Base-by-base conservation (phyloP, 768 basidiomycete species). In the Trametes cubensis region DNA sequence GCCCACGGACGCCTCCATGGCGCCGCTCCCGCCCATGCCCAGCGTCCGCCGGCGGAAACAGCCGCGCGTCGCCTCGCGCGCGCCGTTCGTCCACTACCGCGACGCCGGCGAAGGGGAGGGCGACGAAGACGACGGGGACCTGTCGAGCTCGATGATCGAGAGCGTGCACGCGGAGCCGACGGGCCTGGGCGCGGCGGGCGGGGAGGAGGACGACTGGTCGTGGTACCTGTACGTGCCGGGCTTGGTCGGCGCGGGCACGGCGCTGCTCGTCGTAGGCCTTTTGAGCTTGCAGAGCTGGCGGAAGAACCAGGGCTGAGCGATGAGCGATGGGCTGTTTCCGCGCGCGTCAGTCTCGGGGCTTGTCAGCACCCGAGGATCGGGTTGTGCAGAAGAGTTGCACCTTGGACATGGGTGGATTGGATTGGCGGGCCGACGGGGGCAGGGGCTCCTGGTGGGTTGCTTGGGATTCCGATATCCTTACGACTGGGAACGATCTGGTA, bases 201-300 rank as follows among this genome's bases (percentile, higher is more conserved):
- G 67, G 52, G 83, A 85, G 21, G 85, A 87, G 39, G 78, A 87
- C 41, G 89, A 91, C 58, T 83, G 79, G 72, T 81, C 89, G 23
- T 93, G 91, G 91, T 92, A 90, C 67, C 67, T 92, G 51, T 89
- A 90, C 62, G 76, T 93, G 42, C 91, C 91, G 4, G 86, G 89
- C 25, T 72, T 93, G 64, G 85, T 93, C 7, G 91, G 91, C 10
- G 91, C 90, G 25, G 91, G 90, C n/a, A 92, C 90, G 21, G 91
- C 91, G 46, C 70, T 93, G 58, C 79, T 92, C 45, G 88, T 92
- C 39, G 86, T 92, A 21, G 89, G 90, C 3, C 88, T 88, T 6
- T 73, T 93, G 65, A 89, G 90, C 63, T 84, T 93, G 71, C 89
- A 89, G 40, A 73, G 75, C 13, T 76, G 75, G 75, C 67, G 74